Base-by-base conservation (phyloP, 2,329 filamentous ascomycete genomes). In the Trichoderma semiorbis region DNA sequence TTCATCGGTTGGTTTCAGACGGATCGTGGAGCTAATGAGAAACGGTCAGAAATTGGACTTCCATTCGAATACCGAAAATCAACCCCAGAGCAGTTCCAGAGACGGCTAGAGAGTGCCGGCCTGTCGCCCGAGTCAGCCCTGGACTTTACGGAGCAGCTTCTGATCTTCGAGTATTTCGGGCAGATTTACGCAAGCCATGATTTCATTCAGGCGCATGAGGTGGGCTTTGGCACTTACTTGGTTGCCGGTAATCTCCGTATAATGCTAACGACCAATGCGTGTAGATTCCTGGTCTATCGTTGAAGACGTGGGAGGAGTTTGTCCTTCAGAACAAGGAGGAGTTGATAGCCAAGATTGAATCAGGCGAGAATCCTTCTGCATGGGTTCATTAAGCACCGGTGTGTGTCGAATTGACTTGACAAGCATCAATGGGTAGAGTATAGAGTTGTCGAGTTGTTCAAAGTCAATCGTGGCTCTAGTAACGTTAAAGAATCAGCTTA, bases 61-160 rank as follows among this genome's bases (percentile, higher is more conserved):
- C 21, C 61, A 11, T 47, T 47, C 24, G 61, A 47, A 16, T 63
- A 43, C 61, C 10, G 7, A 11, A 66, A 57, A 18, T 57, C 50
- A 26, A 55, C 64, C 1, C 36, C 64, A 4, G 50, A 28, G 11
- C 47, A 57, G 50, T 66, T 66, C 5, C 47, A 57, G 3, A 26
- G 5, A 26, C 8, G 21, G 6, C 32, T 66, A 2, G 21, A 57
- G 30, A 11, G 7, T 11, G 50, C 10, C 18, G 32, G n/a, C 24
- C 26, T 66, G 32, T 26, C 21, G 2, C 30, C 32, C 1, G 64
- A 57, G 8, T 12, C 24, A 3, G 21, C 64, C 39, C 7, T 66
- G 32, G 64, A 66, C 30, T 66, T 66, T 10, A 66, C 64, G 7
- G 64, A 66, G 11, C 64, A 66, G 47, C 47, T 66, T 1, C 16